phyloP scores from a whole-genome alignment of 495 filamentous ascomycete genomes.

The Penicillium atrosanguineum region DNA sequence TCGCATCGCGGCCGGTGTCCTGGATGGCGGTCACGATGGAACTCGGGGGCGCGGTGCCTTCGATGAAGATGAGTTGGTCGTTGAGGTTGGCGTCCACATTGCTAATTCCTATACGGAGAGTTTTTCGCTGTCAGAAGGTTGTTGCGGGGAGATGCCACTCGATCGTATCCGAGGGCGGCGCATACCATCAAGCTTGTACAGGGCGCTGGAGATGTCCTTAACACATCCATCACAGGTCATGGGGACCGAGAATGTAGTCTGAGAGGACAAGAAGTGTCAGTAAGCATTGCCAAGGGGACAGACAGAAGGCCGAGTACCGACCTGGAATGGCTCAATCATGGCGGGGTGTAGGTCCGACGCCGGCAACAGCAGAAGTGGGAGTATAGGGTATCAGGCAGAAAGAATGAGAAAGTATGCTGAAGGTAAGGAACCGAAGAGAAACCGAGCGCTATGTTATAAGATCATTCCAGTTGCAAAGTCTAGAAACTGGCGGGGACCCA shows the following conservation, averaged over 20 bases:
- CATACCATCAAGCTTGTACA: conserved; percentile 69
- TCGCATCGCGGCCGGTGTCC: conserved; percentile 86
- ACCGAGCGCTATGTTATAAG: background rate
- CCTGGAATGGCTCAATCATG: conserved; percentile 62
- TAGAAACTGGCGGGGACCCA: conserved; percentile 12
- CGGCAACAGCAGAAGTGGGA: background rate
- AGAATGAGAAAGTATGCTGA: background rate
- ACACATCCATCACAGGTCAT: conserved; percentile 88
- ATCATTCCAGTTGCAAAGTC: background rate
- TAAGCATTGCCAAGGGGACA: background rate
- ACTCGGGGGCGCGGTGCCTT: conserved; percentile 71
- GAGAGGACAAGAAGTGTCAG: background rate
- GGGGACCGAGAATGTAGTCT: conserved; percentile 94
- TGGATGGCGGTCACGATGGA: conserved; percentile 87
- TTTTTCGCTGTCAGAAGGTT: background rate
- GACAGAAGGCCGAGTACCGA: conserved; percentile 20
- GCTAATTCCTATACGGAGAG: conserved; percentile 37
- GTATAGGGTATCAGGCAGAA: background rate
- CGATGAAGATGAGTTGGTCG: conserved; percentile 46
- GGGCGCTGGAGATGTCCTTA: conserved; percentile 72
- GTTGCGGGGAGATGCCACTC: background rate
- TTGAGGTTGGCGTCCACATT: conserved; percentile 49
- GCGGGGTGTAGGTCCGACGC: conserved; percentile 21
- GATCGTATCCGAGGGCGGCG: background rate
- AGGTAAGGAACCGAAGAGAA: conserved; percentile 1